A percentile compares a stretch with the other conserved stretches of the same genome.
These are phyloP conservation scores for Phytopythium ostracodes DNA, from an alignment of 352 stramenopile species.

Conservation along the genomic window DNA sequence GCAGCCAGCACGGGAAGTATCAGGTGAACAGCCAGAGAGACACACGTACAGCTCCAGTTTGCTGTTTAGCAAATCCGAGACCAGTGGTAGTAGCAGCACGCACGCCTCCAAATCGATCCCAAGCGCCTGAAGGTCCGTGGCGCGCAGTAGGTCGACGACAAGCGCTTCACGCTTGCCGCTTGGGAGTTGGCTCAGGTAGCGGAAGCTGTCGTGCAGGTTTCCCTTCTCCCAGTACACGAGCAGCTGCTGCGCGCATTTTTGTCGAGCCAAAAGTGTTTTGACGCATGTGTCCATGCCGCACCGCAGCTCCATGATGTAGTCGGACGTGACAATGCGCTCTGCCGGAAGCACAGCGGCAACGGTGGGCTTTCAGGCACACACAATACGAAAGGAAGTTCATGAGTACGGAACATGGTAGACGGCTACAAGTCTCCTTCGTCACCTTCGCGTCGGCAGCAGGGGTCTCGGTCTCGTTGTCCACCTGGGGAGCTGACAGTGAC, in stretches of 20 bases:
- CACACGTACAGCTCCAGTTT: constrained; percentile 60
- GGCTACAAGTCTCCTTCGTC: not conserved
- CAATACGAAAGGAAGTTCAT: not conserved
- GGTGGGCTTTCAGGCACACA: not conserved
- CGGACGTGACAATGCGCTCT: constrained; percentile 37
- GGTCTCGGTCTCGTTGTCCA: not conserved
- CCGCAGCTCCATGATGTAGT: constrained; percentile 80
- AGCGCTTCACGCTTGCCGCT: constrained; percentile 68
- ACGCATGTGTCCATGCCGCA: constrained; percentile 83
- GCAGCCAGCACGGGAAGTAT: not conserved
- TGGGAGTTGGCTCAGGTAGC: constrained; percentile 60
- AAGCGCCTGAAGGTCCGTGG: constrained; percentile 55
- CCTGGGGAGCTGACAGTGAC: not conserved
- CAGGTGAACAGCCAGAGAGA: not conserved
- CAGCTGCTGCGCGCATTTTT: constrained; percentile 72
- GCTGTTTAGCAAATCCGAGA: constrained; percentile 59
- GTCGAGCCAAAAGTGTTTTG: constrained; percentile 61
- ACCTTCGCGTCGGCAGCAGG: not conserved
- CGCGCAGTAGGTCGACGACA: constrained; percentile 63
- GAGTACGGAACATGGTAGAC: too few relatives aligned
- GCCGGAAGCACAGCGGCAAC: constrained; percentile 8
- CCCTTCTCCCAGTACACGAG: constrained; percentile 69
- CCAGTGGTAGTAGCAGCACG: constrained; percentile 68
- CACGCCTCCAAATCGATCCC: constrained; percentile 73
- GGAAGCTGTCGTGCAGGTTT: constrained; percentile 60